phyloP scores from a whole-genome alignment of 305 asterid species.

The Salvia sclarea region DNA sequence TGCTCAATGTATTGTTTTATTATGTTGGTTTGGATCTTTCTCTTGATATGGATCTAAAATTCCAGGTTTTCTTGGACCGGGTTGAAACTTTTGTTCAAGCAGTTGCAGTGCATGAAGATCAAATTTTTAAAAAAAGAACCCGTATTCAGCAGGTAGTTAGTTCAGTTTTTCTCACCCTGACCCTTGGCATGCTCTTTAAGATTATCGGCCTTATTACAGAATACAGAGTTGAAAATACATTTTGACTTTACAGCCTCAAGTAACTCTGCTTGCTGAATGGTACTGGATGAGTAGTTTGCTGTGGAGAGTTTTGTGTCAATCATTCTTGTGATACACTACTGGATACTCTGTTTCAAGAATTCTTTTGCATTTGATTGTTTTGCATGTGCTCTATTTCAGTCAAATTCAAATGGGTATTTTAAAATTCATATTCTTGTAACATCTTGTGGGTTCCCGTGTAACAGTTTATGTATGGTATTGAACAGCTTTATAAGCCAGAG shows the following conservation, averaged over 20 bases:
- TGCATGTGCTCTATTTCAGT: neutral
- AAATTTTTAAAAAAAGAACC: slow-evolving; percentile 88
- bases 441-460: neutral
- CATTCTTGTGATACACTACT: neutral
- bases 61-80: slow-evolving; percentile 81
- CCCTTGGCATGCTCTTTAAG: slow-evolving; percentile 17
- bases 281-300: slow-evolving; percentile 7
- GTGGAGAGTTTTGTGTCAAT: slow-evolving; percentile 4
- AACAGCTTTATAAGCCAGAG: neutral
- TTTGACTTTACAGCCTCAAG: slow-evolving; percentile 26
- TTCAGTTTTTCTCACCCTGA: slow-evolving; percentile 25
- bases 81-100: slow-evolving; percentile 92
- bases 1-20: slow-evolving; percentile 14
- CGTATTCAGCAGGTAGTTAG: slow-evolving; percentile 78
- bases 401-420: neutral
- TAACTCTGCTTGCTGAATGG: slow-evolving; percentile 7
- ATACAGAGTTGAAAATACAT: slow-evolving; percentile 19
- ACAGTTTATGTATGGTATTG: neutral
- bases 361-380: neutral
- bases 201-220: slow-evolving; percentile 6
- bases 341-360: neutral
- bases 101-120: slow-evolving; percentile 81
- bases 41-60: slow-evolving; percentile 30
- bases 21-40: neutral
- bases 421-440: neutral